Conservation (phyloP, 2,329 filamentous ascomycete genomes). For the Penicillium corylophilum region DNA sequence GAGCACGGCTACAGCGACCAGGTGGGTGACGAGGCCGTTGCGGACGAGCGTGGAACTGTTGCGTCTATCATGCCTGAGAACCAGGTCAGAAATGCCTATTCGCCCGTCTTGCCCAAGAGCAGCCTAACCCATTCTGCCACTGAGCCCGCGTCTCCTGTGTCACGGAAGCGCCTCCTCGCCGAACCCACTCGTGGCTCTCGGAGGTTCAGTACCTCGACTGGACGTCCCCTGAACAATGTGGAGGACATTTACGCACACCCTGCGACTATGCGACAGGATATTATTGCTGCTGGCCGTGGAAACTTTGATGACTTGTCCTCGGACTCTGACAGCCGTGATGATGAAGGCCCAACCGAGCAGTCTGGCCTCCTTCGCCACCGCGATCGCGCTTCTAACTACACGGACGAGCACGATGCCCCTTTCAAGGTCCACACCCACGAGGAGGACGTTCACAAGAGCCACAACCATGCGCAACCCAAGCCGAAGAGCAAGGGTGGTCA, state of each 20-base stretch:
- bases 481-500: slow-evolving; percentile 56
- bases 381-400: slow-evolving; percentile 38
- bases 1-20: slow-evolving; percentile 45
- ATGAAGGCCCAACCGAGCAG: slow-evolving; percentile 50
- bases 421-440: slow-evolving; percentile 16
- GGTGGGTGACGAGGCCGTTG: slow-evolving; percentile 34
- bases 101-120: slow-evolving; percentile 24
- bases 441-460: slow-evolving; percentile 60
- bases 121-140: slow-evolving; percentile 30
- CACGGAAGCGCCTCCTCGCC: slow-evolving; percentile 30
- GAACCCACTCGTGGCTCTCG: slow-evolving; percentile 30
- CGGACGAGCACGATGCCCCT: slow-evolving; percentile 26
- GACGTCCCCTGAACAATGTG: slow-evolving; percentile 55
- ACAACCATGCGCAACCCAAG: slow-evolving; percentile 75
- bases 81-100: slow-evolving; percentile 54
- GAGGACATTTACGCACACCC: slow-evolving; percentile 81
- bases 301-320: slow-evolving; percentile 57
- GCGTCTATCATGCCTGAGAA: slow-evolving; percentile 65
- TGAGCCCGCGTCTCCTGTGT: slow-evolving; percentile 28
- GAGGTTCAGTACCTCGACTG: slow-evolving; percentile 55
- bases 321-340: slow-evolving; percentile 57
- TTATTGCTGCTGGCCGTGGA: slow-evolving; percentile 77
- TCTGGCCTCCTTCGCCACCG: slow-evolving; percentile 43
- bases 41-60: slow-evolving; percentile 60
- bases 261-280: slow-evolving; percentile 85